These are phyloP conservation scores for Cercospora sesami DNA, from an alignment of 2,329 filamentous ascomycete species.

Conservation along the genomic window DNA sequence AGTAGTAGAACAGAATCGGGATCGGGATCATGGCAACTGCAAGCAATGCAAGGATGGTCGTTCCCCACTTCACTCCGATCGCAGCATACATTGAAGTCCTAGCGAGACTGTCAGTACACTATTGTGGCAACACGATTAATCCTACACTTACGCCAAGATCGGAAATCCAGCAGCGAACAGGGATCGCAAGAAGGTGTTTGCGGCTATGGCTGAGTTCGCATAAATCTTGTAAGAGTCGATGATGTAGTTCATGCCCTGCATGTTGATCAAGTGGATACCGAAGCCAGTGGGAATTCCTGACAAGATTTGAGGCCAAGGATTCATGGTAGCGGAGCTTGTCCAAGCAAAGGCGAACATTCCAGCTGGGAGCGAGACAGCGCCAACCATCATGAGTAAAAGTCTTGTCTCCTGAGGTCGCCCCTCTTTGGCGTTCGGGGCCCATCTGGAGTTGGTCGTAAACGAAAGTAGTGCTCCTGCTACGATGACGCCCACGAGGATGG, in stretches of 20 bases:
- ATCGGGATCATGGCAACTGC: slow-evolving; percentile 40
- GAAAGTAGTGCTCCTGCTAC: slow-evolving; percentile 50
- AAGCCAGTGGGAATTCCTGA: slow-evolving; percentile 36
- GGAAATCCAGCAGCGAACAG: slow-evolving; percentile 35
- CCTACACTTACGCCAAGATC: slow-evolving; percentile 30
- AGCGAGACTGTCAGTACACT: background rate
- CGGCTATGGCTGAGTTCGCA: slow-evolving; percentile 26
- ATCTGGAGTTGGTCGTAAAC: slow-evolving; percentile 43
- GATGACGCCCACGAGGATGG: slow-evolving; percentile 67
- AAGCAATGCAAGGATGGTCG: slow-evolving; percentile 45
- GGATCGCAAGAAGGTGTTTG: slow-evolving; percentile 27
- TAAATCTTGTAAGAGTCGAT: slow-evolving; percentile 58
- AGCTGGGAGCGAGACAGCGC: slow-evolving; percentile 36
- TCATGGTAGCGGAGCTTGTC: slow-evolving; percentile 47
- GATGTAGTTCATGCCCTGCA: slow-evolving; percentile 47
- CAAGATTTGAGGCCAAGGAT: slow-evolving; percentile 47
- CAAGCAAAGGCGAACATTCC: slow-evolving; percentile 45
- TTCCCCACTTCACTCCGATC: slow-evolving; percentile 46
- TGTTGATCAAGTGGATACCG: slow-evolving; percentile 32
- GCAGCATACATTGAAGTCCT: slow-evolving; percentile 37
- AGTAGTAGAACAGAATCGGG: slow-evolving; percentile 40
- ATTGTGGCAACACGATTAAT: background rate
- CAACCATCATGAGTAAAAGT: slow-evolving; percentile 45
- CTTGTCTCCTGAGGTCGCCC: slow-evolving; percentile 46
- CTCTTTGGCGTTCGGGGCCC: slow-evolving; percentile 43